phyloP scores from a whole-genome alignment of 2,329 filamentous ascomycete genomes.

The Gaeumannomyces tritici region DNA sequence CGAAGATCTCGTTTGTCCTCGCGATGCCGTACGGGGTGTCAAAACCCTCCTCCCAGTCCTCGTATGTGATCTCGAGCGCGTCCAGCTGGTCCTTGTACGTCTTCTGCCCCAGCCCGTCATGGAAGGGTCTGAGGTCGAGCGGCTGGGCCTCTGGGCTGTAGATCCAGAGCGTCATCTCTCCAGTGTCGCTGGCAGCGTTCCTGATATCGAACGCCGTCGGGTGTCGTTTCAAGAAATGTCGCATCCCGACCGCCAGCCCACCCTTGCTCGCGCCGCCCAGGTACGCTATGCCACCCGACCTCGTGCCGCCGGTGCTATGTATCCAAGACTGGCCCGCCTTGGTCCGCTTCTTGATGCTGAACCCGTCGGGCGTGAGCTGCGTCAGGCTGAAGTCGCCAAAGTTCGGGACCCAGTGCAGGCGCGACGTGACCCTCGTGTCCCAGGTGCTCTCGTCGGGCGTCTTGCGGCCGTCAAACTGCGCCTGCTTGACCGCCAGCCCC shows the following conservation, averaged over 20 bases:
- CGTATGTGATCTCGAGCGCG: slow-evolving; percentile 53
- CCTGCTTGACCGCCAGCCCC: slow-evolving; percentile 33
- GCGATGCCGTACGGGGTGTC: slow-evolving; percentile 48
- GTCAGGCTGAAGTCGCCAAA: slow-evolving; percentile 49
- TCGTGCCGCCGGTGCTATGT: slow-evolving; percentile 45
- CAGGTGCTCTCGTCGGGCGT: slow-evolving; percentile 33
- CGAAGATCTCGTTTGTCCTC: slow-evolving; percentile 45
- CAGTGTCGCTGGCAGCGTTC: slow-evolving; percentile 36
- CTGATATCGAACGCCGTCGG: slow-evolving; percentile 47
- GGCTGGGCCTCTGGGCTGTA: slow-evolving; percentile 47
- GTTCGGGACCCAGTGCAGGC: slow-evolving; percentile 44
- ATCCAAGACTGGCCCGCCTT: slow-evolving; percentile 48
- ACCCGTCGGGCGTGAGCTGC: slow-evolving; percentile 51
- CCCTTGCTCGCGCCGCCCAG: slow-evolving; percentile 46
- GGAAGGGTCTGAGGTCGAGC: slow-evolving; percentile 46
- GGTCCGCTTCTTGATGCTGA: slow-evolving; percentile 50
- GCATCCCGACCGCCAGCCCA: slow-evolving; percentile 48
- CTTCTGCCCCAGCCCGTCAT: slow-evolving; percentile 46
- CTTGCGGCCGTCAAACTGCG: slow-evolving; percentile 38
- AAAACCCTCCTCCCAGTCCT: slow-evolving; percentile 48
- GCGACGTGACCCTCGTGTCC: slow-evolving; percentile 32
- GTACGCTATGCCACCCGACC: slow-evolving; percentile 47
- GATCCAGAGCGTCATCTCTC: slow-evolving; percentile 48
- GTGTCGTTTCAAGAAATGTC: slow-evolving; percentile 55
- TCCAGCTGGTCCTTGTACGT: slow-evolving; percentile 49